Percentiles rank a stretch among this genome's conserved stretches.
These are phyloP conservation scores for Neurospora sp. DNA, from an alignment of 495 filamentous ascomycete genomes.

Conservation along the genomic window DNA sequence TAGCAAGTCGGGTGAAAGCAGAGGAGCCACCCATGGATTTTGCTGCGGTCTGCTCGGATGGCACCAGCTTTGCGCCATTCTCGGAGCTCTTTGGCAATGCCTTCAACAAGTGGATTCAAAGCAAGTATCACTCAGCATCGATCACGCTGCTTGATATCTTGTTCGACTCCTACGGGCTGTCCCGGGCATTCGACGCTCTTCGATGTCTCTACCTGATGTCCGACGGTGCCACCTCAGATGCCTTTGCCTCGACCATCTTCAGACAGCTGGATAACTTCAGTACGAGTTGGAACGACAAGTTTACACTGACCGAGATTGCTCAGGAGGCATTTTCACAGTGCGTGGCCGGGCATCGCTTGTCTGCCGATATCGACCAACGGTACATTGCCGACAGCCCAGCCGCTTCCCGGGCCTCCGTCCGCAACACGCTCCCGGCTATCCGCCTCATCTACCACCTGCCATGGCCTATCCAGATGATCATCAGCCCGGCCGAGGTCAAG, in stretches of 20 bases:
- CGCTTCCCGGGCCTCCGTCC: conserved; percentile 33
- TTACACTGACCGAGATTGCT: conserved; percentile 67
- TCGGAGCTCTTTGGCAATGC: conserved; percentile 57
- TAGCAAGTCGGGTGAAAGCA: conserved; percentile 7
- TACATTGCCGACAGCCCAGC: conserved; percentile 18
- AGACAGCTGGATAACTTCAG: conserved; percentile 61
- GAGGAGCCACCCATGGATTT: conserved; percentile 41
- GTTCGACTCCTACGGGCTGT: conserved; percentile 58
- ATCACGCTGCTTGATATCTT: conserved; percentile 53
- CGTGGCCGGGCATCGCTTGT: conserved; percentile 50
- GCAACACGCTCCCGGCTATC: conserved; percentile 42
- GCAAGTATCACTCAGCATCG: conserved; percentile 58
- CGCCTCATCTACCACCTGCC: conserved; percentile 54
- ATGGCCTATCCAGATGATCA: conserved; percentile 81
- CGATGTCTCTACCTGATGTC: conserved; percentile 62
- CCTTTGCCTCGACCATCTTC: conserved; percentile 61
- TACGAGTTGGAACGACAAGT: conserved; percentile 68
- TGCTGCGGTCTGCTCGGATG: conserved; percentile 39
- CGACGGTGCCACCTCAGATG: conserved; percentile 52
- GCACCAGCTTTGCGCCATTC: conserved; percentile 53
- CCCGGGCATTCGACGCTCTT: conserved; percentile 54
- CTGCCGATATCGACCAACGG: conserved; percentile 39
- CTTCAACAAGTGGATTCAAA: conserved; percentile 62
- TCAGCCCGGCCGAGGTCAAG: conserved; percentile 48
- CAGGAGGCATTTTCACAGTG: conserved; percentile 53